These are phyloP conservation scores for Stereocaulon alpinum DNA, from an alignment of 495 filamentous ascomycete genomes.

Conservation along the genomic window DNA sequence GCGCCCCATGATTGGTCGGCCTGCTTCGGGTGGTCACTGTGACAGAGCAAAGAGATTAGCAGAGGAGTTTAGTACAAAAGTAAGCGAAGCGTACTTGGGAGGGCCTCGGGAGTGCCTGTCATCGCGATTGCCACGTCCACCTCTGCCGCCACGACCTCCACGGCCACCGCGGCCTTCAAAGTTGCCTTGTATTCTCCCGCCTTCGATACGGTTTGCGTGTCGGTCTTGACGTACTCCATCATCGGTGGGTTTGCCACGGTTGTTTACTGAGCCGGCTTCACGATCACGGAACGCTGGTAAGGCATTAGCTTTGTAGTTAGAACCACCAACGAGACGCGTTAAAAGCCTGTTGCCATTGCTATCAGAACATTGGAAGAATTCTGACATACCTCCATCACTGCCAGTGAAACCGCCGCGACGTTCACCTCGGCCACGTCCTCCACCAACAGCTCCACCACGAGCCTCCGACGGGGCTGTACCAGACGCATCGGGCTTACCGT, in stretches of 20 bases:
- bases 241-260: constrained; percentile 71
- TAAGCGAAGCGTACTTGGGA: constrained; percentile 47
- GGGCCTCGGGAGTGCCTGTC: constrained; percentile 75
- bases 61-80: neutral
- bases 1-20: constrained; percentile 83
- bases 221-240: constrained; percentile 48
- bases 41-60: neutral
- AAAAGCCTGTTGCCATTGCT: constrained; percentile 8
- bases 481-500: constrained; percentile 81
- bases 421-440: constrained; percentile 40
- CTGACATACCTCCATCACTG: constrained; percentile 65
- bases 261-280: constrained; percentile 67
- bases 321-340: neutral
- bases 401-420: constrained; percentile 49
- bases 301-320: constrained; percentile 4
- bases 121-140: constrained; percentile 47
- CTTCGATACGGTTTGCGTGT: constrained; percentile 31
- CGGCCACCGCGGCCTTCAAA: constrained; percentile 40
- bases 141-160: constrained; percentile 48
- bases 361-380: constrained; percentile 17
- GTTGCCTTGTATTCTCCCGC: constrained; percentile 36
- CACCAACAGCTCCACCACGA: constrained; percentile 34
- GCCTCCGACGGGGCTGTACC: constrained; percentile 50
- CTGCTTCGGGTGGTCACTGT: constrained; percentile 84
- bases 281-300: constrained; percentile 79